Evolutionary conservation across 305 asterid genomes (phyloP).

Genomic region (Striga hermonthica): DNA sequence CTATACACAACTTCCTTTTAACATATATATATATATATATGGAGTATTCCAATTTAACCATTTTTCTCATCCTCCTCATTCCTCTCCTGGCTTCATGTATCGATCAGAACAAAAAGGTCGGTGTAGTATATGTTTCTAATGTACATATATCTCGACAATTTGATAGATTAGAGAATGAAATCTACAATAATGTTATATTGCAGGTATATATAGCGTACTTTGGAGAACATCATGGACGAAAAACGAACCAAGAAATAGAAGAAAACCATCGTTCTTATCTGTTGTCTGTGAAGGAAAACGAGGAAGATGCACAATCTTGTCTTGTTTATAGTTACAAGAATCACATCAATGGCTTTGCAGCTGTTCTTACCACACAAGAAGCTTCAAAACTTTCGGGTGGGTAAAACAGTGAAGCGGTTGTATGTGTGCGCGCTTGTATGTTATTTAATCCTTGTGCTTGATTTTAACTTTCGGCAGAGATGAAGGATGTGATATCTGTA

Average conservation of each 20-base stretch:
- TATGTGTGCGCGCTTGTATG: background rate
- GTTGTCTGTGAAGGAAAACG: slow-evolving; percentile 55
- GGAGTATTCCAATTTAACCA: background rate
- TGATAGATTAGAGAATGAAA: too few relatives aligned
- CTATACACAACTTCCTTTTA: too few relatives aligned
- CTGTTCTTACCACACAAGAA: slow-evolving; percentile 57
- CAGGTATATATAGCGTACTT: slow-evolving; percentile 78
- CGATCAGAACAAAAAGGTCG: background rate
- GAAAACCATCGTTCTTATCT: slow-evolving; percentile 64
- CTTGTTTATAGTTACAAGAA: slow-evolving; percentile 81
- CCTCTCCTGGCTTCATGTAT: background rate
- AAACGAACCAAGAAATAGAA: slow-evolving; percentile 54
- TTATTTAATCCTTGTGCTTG: background rate
- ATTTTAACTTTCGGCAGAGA: slow-evolving; percentile 38
- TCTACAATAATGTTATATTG: too few relatives aligned
- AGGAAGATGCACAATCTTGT: slow-evolving; percentile 70
- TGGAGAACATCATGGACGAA: slow-evolving; percentile 62
- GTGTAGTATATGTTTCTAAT: too few relatives aligned
- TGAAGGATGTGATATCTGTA: slow-evolving; percentile 71
- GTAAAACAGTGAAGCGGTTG: background rate
- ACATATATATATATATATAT: too few relatives aligned
- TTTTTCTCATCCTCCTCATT: background rate
- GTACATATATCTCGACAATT: background rate
- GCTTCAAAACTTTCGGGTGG: slow-evolving; percentile 63
- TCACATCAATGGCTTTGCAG: slow-evolving; percentile 88